A percentile compares a stretch with the other conserved stretches of the same genome.
Conservation (phyloP, 192 early-diverging fungal species). For the Coemansia furcata region DNA sequence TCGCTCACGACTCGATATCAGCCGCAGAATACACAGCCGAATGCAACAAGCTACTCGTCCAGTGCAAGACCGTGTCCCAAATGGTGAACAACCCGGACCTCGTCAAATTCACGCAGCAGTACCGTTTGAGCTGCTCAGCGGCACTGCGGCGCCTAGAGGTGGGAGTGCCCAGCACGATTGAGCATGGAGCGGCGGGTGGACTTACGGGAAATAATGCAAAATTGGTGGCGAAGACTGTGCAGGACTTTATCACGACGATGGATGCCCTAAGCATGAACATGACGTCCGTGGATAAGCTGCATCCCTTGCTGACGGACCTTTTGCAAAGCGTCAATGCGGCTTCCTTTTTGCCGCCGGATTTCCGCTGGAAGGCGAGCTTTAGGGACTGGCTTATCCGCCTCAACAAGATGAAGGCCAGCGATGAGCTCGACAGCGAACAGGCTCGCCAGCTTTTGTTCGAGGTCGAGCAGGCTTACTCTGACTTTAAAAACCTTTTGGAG, state of each 20-base stretch:
- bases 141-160: constrained; percentile 85
- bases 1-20: constrained; percentile 82
- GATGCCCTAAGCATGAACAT: constrained; percentile 83
- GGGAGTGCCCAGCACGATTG: constrained; percentile 94
- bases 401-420: constrained; percentile 92
- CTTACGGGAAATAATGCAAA: constrained; percentile 65
- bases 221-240: constrained; percentile 73
- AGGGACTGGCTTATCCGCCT: constrained; percentile 86
- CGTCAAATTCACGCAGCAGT: constrained; percentile 32
- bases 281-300: constrained; percentile 86
- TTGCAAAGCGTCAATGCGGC: constrained; percentile 87
- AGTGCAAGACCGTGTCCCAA: constrained; percentile 78
- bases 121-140: constrained; percentile 77
- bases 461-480: constrained; percentile 69
- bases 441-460: constrained; percentile 91
- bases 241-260: constrained; percentile 91
- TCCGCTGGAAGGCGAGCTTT: constrained; percentile 78
- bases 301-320: constrained; percentile 82
- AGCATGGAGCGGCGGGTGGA: constrained; percentile 62
- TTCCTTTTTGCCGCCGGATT: constrained; percentile 69
- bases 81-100: constrained; percentile 56
- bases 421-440: constrained; percentile 81
- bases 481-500: constrained; percentile 59
- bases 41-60: constrained; percentile 85
- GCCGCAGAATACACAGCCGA: constrained; percentile 87